Base-by-base conservation (phyloP, 2,329 filamentous ascomycete species). In the Onygenales sp. region DNA sequence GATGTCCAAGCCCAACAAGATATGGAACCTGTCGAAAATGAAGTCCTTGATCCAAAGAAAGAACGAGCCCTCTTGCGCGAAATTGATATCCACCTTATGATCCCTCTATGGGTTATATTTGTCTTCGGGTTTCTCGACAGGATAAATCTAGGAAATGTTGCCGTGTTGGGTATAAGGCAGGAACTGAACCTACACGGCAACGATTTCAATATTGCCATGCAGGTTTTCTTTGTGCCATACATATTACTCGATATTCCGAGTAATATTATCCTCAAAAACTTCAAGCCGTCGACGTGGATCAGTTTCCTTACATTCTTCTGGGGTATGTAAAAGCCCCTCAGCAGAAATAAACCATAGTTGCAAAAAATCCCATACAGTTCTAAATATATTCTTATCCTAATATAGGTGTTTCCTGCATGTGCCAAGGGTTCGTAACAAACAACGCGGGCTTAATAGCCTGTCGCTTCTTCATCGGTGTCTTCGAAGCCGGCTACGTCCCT, bases 401-500 rank as follows among this genome's bases (percentile, higher is more conserved):
- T 14, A 14, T 14, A 14, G 61, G 62, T 27, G 45, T 63, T 32
- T 40, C 61, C 39, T 62, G 58, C 11, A 58, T 67, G 49, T 64
- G 62, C 43, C 59, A 63, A 55, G 68, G 67, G 10, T 59, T 73
- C 42, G 63, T 64, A 7, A 54, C 61, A 40, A 63, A 57, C 11
- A 63, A 60, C 34, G 58, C 57, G 4, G 65, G 65, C 21, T 57
- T 68, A 1, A 58, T 65, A 14, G 58, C 63, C 27, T 66, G 62
- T 42, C 60, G 66, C 34, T 60, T 67, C 53, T 60, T 68, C 47
- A 59, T 68, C 13, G 66, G 66, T 8, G 53, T 63, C 10, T 61
- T 62, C 13, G 66, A 69, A 49, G 67, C 65, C 7, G 68, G 69
- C 3, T 70, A 70, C 49, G 66, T 72, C 21, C 70, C 69, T 1